Evolutionary conservation across 257 asterid genomes (phyloP).

Genomic region (Galeopsis tetrahit): DNA sequence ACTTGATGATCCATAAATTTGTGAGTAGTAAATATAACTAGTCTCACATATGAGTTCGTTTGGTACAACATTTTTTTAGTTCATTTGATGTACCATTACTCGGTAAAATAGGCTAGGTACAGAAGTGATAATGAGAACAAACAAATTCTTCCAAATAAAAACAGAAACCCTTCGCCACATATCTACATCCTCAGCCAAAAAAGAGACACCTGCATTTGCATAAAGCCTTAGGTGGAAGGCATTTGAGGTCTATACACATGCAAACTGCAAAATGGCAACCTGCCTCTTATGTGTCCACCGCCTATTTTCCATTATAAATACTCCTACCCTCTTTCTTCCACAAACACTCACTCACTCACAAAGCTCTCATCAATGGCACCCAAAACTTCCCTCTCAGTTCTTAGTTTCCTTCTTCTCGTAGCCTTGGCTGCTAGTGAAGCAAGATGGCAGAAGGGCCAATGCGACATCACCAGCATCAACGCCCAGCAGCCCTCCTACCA

Average conservation of each 20-base stretch:
- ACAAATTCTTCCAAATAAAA: not conserved
- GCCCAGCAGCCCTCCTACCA: constrained; percentile 45
- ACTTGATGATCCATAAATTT: no score
- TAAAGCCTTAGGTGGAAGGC: constrained; percentile 48
- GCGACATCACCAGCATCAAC: constrained; percentile 51
- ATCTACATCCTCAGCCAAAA: constrained; percentile 2
- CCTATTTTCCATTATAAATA: constrained; percentile 38
- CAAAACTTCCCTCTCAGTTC: constrained; percentile 33
- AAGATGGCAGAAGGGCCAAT: constrained; percentile 31
- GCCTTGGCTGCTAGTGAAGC: constrained; percentile 27
- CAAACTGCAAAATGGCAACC: constrained; percentile 61
- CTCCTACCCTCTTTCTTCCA: constrained; percentile 1
- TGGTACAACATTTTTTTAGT: no score
- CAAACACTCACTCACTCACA: not conserved
- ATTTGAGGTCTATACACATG: constrained; percentile 43
- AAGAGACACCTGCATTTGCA: constrained; percentile 43
- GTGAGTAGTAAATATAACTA: no score
- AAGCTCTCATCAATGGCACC: constrained; percentile 23
- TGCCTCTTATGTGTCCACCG: constrained; percentile 44
- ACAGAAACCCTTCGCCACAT: not conserved
- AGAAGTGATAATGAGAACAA: no score
- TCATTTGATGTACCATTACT: no score
- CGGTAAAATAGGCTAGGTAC: no score
- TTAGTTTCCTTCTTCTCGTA: constrained; percentile 39
- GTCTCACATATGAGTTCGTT: no score